Conservation (phyloP, 441 rosid genomes). For the Erysimum cheiri region DNA sequence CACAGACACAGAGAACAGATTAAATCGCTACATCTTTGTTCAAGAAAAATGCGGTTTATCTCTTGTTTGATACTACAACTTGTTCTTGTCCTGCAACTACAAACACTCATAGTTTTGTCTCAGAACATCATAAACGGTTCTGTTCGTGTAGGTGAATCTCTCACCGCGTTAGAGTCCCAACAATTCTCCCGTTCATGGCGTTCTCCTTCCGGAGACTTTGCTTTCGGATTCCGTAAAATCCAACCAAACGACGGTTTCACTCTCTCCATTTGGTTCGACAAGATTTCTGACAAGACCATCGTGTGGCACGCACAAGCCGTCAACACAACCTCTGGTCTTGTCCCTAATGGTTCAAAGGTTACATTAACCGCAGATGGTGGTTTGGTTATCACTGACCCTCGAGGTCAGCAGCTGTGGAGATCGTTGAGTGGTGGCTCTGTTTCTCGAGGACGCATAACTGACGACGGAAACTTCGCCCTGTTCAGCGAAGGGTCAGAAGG, state of each 20-base stretch:
- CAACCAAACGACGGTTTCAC: slow-evolving; percentile 30
- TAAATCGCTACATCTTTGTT: background rate
- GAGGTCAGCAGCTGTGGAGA: slow-evolving; percentile 31
- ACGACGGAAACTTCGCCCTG: slow-evolving; percentile 27
- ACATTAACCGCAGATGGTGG: slow-evolving; percentile 30
- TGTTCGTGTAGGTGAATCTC: slow-evolving; percentile 38
- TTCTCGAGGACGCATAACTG: slow-evolving; percentile 21
- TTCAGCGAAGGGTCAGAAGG: background rate
- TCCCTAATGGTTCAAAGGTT: slow-evolving; percentile 29
- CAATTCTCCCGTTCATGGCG: slow-evolving; percentile 33
- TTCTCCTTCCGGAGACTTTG: slow-evolving; percentile 37
- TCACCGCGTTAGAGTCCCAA: slow-evolving; percentile 32
- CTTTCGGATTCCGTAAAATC: slow-evolving; percentile 39
- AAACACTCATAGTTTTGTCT: slow-evolving; percentile 13
- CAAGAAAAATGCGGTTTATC: background rate
- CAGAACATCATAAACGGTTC: slow-evolving; percentile 32
- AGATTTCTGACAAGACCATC: slow-evolving; percentile 33
- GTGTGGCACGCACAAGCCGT: slow-evolving; percentile 33
- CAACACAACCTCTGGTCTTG: slow-evolving; percentile 23
- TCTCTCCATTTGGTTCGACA: slow-evolving; percentile 42
- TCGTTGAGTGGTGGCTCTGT: slow-evolving; percentile 23
- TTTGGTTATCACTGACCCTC: slow-evolving; percentile 25
- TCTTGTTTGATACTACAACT: slow-evolving; percentile 14
- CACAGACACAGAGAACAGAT: background rate
- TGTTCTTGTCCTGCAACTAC: slow-evolving; percentile 22